Evolutionary conservation across 2,329 filamentous ascomycete species (phyloP).

Genomic region (Phyllosticta ampelicida): DNA sequence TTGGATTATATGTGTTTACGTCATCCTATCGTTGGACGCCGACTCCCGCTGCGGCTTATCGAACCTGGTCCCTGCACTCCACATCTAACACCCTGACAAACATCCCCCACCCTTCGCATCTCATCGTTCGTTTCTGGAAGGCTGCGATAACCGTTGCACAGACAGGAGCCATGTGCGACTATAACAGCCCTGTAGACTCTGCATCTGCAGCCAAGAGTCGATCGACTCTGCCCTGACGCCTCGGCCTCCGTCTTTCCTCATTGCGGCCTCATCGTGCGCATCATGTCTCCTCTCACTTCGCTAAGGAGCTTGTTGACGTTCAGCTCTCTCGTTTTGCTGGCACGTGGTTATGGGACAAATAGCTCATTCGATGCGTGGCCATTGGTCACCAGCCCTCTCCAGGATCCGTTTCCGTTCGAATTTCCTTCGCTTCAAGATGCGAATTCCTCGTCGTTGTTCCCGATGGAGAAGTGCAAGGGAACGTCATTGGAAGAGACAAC

Average conservation of each 20-base stretch:
- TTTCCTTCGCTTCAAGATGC: slow-evolving; percentile 18
- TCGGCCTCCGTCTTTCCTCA: not conserved
- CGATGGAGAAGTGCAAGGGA: slow-evolving; percentile 51
- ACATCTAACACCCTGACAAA: not conserved
- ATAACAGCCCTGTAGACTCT: not conserved
- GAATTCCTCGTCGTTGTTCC: slow-evolving; percentile 36
- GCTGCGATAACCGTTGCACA: not conserved
- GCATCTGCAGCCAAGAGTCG: not conserved
- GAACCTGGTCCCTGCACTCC: not conserved
- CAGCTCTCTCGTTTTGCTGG: not conserved
- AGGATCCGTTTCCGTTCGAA: slow-evolving; percentile 24
- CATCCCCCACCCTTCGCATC: not conserved
- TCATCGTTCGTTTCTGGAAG: not conserved
- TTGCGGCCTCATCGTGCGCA: not conserved
- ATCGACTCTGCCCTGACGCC: not conserved
- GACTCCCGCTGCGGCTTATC: not conserved
- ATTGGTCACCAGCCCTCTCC: slow-evolving; percentile 1
- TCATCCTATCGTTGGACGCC: not conserved
- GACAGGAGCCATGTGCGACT: not conserved
- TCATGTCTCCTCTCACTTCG: not conserved
- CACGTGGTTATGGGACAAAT: not conserved
- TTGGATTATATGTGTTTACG: not conserved
- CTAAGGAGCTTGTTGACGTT: not conserved
- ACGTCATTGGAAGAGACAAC: slow-evolving; percentile 57
- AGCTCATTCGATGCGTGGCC: not conserved